phyloP scores from a whole-genome alignment of 177 flowering plant genomes.

The Telopea speciosissima region DNA sequence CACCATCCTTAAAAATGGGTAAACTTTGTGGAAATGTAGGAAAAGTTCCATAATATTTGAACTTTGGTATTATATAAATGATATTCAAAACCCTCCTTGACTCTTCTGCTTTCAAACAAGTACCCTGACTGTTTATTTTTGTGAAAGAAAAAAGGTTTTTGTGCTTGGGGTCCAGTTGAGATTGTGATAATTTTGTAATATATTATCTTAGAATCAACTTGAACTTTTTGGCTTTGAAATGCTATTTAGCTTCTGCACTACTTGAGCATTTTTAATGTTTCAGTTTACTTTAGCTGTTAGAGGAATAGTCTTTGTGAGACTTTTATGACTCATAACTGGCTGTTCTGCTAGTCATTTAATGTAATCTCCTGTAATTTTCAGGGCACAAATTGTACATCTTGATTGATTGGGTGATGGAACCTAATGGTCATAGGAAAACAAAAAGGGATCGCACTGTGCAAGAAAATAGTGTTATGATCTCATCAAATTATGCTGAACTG shows the following conservation, averaged over 20 bases:
- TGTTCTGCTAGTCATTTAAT: not conserved
- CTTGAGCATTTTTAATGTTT: not conserved
- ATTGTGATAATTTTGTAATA: not conserved
- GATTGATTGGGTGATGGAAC: constrained; percentile 46
- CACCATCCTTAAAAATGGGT: too few species aligned
- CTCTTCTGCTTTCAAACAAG: not conserved
- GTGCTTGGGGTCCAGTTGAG: not conserved
- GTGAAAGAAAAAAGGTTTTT: not conserved
- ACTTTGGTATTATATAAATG: not conserved
- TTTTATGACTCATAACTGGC: not conserved
- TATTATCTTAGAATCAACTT: not conserved
- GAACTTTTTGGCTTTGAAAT: not conserved
- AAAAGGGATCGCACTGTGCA: constrained; percentile 33
- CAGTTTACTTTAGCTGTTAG: not conserved
- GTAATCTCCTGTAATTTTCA: constrained; percentile 15
- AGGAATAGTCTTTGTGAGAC: not conserved
- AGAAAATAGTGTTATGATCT: constrained; percentile 36
- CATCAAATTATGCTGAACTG: constrained; percentile 31
- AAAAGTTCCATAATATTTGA: too few species aligned
- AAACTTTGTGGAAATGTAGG: too few species aligned
- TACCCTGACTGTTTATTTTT: not conserved
- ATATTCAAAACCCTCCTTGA: not conserved
- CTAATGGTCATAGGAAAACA: constrained; percentile 42
- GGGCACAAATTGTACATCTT: constrained; percentile 16
- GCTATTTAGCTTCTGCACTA: not conserved